These are phyloP conservation scores for Lactarius indigo DNA, from an alignment of 768 basidiomycete genomes.

Conservation along the genomic window DNA sequence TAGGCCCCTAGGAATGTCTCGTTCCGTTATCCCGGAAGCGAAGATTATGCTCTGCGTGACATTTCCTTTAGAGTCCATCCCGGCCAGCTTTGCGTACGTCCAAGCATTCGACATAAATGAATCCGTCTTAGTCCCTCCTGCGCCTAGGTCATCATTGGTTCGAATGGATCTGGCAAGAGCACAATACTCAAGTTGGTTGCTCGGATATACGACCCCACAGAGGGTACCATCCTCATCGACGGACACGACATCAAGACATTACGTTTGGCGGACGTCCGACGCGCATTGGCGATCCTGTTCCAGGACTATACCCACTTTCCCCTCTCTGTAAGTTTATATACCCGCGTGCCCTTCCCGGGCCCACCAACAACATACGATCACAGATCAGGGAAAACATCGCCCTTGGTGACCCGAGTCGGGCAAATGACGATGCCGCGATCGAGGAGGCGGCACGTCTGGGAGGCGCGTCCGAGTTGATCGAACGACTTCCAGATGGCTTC, in stretches of 20 bases:
- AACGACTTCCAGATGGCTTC: conserved; percentile 61
- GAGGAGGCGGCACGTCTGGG: conserved; percentile 64
- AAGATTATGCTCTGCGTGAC: conserved; percentile 49
- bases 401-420: conserved; percentile 60
- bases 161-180: conserved; percentile 77
- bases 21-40: conserved; percentile 61
- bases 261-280: conserved; percentile 62
- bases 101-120: background rate
- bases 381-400: conserved; percentile 79
- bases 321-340: conserved; percentile 50
- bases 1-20: conserved; percentile 53
- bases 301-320: conserved; percentile 83
- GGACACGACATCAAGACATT: conserved; percentile 57
- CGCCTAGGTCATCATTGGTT: conserved; percentile 68
- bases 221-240: conserved; percentile 69
- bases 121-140: background rate
- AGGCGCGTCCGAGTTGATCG: conserved; percentile 64
- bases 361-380: background rate
- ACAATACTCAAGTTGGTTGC: conserved; percentile 73
- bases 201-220: conserved; percentile 64
- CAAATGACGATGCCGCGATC: conserved; percentile 54
- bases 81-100: conserved; percentile 70
- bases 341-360: background rate
- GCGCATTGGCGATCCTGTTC: conserved; percentile 68
- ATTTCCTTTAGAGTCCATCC: conserved; percentile 67